phyloP scores from a whole-genome alignment of 2,329 filamentous ascomycete genomes.

The Cladophialophora yegresii region DNA sequence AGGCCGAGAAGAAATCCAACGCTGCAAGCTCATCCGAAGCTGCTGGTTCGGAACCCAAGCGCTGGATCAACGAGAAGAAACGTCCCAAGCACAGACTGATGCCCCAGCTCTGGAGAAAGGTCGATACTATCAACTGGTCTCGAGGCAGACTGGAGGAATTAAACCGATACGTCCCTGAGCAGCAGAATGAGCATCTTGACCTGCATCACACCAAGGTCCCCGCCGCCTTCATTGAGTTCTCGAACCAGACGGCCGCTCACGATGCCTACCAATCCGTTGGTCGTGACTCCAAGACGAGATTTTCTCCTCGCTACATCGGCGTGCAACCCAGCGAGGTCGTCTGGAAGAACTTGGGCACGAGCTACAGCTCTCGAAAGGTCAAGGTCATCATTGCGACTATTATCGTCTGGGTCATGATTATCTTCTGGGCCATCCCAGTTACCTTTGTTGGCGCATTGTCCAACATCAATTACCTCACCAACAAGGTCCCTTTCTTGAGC shows the following conservation, averaged over 20 bases:
- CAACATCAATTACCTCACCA: conserved; percentile 71
- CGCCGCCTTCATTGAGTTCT: conserved; percentile 88
- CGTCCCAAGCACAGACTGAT: conserved; percentile 73
- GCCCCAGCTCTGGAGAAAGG: conserved; percentile 62
- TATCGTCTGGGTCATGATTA: conserved; percentile 73
- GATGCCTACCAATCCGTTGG: conserved; percentile 67
- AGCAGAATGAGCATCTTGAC: conserved; percentile 64
- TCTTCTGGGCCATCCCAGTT: conserved; percentile 81
- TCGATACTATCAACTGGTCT: conserved; percentile 61
- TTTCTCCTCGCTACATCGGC: conserved; percentile 84
- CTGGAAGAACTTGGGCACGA: conserved; percentile 79
- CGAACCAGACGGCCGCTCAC: conserved; percentile 78
- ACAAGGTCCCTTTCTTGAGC: conserved; percentile 59
- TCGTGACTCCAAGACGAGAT: conserved; percentile 66
- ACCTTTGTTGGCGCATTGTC: conserved; percentile 83
- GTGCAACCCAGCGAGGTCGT: conserved; percentile 82
- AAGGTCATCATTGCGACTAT: conserved; percentile 68
- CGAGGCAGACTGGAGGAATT: conserved; percentile 72
- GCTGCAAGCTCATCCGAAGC: conserved; percentile 62
- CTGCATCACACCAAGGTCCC: conserved; percentile 66
- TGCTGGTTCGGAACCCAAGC: conserved; percentile 24
- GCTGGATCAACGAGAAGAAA: conserved; percentile 66
- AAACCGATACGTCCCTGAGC: conserved; percentile 68
- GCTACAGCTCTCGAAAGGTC: conserved; percentile 59
- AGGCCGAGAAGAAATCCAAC: conserved; percentile 49